These are phyloP conservation scores for Aspergillus eucalypticola DNA, from an alignment of 2,329 filamentous ascomycete genomes.

Conservation along the genomic window DNA sequence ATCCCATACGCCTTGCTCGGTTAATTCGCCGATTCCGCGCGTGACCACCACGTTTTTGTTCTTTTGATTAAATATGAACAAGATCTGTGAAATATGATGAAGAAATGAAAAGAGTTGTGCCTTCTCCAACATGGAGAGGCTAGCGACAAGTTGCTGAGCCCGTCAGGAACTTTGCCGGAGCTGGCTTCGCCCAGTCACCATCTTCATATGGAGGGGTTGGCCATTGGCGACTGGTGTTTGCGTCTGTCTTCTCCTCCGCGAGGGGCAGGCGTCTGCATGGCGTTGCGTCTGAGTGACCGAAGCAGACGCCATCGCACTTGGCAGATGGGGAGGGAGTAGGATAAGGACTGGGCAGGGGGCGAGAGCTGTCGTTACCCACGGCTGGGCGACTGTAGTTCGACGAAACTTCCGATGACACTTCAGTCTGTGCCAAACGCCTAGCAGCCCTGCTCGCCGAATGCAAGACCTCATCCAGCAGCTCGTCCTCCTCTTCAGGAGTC, in stretches of 20 bases:
- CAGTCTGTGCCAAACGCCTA: constrained; percentile 63
- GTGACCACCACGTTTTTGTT: constrained; percentile 25
- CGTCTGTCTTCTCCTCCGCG: constrained; percentile 57
- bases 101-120: constrained; percentile 14
- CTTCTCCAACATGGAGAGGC: constrained; percentile 5
- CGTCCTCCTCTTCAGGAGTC: constrained; percentile 93
- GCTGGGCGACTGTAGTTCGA: constrained; percentile 55
- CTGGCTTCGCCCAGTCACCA: constrained; percentile 83
- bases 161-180: constrained; percentile 77
- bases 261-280: constrained; percentile 69
- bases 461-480: constrained; percentile 86
- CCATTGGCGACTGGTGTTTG: constrained; percentile 69
- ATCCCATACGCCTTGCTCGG: constrained; percentile 35
- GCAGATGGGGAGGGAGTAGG: constrained; percentile 78
- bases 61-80: constrained; percentile 21
- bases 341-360: constrained; percentile 54
- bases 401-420: constrained; percentile 44
- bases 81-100: constrained; percentile 19
- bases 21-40: constrained; percentile 26
- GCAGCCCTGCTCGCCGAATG: constrained; percentile 74
- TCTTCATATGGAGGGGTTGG: constrained; percentile 95
- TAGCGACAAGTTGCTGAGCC: constrained; percentile 48
- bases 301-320: constrained; percentile 74
- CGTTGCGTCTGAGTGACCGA: constrained; percentile 57
- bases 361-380: constrained; percentile 30